Percentiles rank a stretch among this genome's conserved stretches.
phyloP scores from a whole-genome alignment of 495 filamentous ascomycete species.

The Pyronema omphalodes region DNA sequence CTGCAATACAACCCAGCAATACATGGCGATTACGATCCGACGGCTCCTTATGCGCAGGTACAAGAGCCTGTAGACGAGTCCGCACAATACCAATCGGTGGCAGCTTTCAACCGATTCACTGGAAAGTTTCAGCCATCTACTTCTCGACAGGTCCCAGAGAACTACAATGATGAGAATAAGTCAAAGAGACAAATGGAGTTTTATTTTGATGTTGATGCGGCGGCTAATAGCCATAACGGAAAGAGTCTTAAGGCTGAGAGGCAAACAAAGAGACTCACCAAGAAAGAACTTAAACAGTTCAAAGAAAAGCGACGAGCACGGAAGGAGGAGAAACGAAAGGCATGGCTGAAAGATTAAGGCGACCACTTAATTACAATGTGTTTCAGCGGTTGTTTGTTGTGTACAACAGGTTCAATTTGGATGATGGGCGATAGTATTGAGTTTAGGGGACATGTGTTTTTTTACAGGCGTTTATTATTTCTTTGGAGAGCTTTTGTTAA shows the following conservation, averaged over 20 bases:
- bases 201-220: constrained; percentile 95
- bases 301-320: constrained; percentile 50
- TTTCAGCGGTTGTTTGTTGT: neutral
- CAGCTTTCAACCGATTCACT: constrained; percentile 80
- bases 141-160: constrained; percentile 41
- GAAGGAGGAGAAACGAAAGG: constrained; percentile 88
- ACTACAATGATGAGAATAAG: constrained; percentile 79
- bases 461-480: too few species aligned
- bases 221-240: constrained; percentile 83
- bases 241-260: constrained; percentile 82
- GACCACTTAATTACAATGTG: neutral
- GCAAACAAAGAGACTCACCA: constrained; percentile 68
- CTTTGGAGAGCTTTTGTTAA: too few species aligned
- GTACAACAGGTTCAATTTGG: too few species aligned
- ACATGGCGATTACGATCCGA: constrained; percentile 89
- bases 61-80: constrained; percentile 20
- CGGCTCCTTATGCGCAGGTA: constrained; percentile 64
- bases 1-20: constrained; percentile 72
- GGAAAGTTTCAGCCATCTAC: constrained; percentile 56
- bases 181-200: constrained; percentile 75
- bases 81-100: constrained; percentile 43
- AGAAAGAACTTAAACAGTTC: constrained; percentile 60
- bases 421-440: too few species aligned
- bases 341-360: constrained; percentile 64
- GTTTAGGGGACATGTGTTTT: too few species aligned